Percentiles rank a stretch among this genome's conserved stretches.
These are phyloP conservation scores for Mycena citricolor DNA, from an alignment of 1,284 basidiomycete species.

Conservation along the genomic window DNA sequence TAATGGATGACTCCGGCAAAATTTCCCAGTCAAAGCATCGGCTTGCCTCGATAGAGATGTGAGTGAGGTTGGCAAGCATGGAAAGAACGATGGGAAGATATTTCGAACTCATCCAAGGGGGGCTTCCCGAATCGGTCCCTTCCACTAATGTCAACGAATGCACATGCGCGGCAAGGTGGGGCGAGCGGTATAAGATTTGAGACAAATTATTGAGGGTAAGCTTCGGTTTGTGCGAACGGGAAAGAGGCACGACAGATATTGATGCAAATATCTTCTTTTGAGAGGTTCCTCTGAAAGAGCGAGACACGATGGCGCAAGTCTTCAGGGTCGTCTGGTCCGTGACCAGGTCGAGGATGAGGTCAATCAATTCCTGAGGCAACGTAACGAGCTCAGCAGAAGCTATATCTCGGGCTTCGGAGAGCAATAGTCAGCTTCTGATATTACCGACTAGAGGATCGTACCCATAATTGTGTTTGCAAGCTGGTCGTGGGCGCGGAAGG, in stretches of 20 bases:
- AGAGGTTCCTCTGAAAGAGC: conserved; percentile 13
- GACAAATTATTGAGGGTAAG: conserved; percentile 1
- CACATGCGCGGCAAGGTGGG: conserved; percentile 13
- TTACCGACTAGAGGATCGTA: too few relatives aligned
- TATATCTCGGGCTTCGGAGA: too few relatives aligned
- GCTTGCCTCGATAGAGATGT: conserved; percentile 3
- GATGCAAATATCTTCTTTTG: conserved; percentile 17
- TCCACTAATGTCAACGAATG: conserved; percentile 5
- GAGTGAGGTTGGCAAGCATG: conserved; percentile 9
- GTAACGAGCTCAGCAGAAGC: too few relatives aligned
- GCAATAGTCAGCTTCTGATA: too few relatives aligned
- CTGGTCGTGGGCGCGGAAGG: too few relatives aligned
- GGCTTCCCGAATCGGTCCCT: neutral
- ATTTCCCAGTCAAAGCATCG: conserved; percentile 3
- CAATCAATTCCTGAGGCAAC: conserved; percentile 16
- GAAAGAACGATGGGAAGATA: conserved; percentile 3
- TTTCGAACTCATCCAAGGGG: conserved; percentile 4
- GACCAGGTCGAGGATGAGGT: conserved; percentile 8
- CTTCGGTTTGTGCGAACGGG: neutral
- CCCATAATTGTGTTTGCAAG: too few relatives aligned
- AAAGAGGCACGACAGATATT: conserved; percentile 1
- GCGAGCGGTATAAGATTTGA: conserved; percentile 6
- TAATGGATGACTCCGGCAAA: neutral
- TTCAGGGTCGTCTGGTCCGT: conserved; percentile 7
- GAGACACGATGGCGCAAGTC: conserved; percentile 10